These are phyloP conservation scores for Debaryomycetaceae sp. DNA, from an alignment of 1,139 yeast species.

Conservation along the genomic window DNA sequence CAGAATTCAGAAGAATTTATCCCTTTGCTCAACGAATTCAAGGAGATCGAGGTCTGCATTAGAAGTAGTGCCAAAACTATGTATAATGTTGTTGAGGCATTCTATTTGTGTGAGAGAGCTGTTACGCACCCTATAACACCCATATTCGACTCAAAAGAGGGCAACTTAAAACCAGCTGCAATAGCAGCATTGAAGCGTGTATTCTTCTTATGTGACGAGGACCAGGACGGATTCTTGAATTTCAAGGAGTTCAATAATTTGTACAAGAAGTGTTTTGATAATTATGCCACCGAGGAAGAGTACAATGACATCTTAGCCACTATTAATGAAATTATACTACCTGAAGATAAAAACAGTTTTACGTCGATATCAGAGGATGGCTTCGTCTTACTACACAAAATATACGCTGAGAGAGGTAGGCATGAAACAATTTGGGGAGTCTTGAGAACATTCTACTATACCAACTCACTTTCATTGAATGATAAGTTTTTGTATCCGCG, in stretches of 20 bases:
- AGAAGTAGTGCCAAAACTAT: constrained; percentile 80
- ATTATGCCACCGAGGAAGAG: constrained; percentile 26
- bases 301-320: constrained; percentile 26
- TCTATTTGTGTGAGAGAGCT: constrained; percentile 88
- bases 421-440: constrained; percentile 98
- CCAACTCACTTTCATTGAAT: constrained; percentile 82
- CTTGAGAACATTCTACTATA: constrained; percentile 78
- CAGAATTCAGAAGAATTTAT: constrained; percentile 71
- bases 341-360: constrained; percentile 16
- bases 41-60: constrained; percentile 89
- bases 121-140: constrained; percentile 95
- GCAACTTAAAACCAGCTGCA: constrained; percentile 74
- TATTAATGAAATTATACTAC: constrained; percentile 24
- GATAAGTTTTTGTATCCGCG: constrained; percentile 76
- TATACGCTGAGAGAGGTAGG: constrained; percentile 85
- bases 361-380: constrained; percentile 70
- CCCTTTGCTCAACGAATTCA: constrained; percentile 83
- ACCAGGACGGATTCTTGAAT: constrained; percentile 80
- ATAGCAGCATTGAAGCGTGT: constrained; percentile 73
- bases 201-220: constrained; percentile 80
- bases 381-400: constrained; percentile 68
- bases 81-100: constrained; percentile 82
- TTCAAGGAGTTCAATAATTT: constrained; percentile 65
- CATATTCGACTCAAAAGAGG: constrained; percentile 86
- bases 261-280: constrained; percentile 74